These are phyloP conservation scores for Alnus glutinosa DNA, from an alignment of 306 rosid species.

Conservation along the genomic window DNA sequence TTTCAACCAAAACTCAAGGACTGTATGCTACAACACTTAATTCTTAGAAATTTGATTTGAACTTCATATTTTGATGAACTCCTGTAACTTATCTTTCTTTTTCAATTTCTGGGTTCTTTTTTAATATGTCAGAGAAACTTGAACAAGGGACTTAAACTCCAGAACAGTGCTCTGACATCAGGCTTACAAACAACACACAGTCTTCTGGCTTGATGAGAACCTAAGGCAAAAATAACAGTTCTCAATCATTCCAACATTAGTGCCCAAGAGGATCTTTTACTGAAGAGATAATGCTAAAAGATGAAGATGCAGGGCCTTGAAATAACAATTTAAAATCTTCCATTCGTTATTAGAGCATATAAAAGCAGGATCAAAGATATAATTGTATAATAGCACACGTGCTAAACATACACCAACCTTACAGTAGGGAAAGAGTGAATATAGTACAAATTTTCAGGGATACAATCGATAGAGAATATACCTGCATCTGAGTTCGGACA, in stretches of 20 bases:
- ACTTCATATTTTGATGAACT: neutral
- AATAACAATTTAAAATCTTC: neutral
- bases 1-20: no score
- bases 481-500: constrained; percentile 91
- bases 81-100: neutral
- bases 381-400: neutral
- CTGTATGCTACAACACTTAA: no score
- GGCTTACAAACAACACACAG: neutral
- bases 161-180: neutral
- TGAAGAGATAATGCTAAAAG: neutral
- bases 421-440: constrained; percentile 10
- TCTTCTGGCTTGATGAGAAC: neutral
- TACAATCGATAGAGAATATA: constrained; percentile 32
- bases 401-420: constrained; percentile 13
- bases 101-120: neutral
- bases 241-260: neutral
- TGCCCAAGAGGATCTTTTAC: neutral
- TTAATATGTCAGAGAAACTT: neutral
- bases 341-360: neutral
- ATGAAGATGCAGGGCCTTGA: neutral
- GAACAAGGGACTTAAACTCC: neutral
- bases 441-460: constrained; percentile 17
- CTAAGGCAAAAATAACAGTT: neutral
- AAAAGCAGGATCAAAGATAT: neutral
- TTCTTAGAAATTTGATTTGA: no score